Evolutionary conservation across 2,329 filamentous ascomycete species (phyloP).

Genomic region (Exophiala dermatitidis): DNA sequence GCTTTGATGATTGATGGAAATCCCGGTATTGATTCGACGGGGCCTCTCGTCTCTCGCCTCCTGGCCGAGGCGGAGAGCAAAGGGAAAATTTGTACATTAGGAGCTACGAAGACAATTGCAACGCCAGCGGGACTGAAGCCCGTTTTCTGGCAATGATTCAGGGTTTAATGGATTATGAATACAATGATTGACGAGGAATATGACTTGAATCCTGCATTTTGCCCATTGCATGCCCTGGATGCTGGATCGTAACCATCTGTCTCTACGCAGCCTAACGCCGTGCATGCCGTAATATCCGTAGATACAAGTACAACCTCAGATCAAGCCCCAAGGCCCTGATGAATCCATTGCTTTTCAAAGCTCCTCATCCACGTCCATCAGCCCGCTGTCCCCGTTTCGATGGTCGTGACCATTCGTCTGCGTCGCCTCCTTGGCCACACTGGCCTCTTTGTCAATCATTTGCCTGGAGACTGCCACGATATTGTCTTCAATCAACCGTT

Average conservation of each 20-base stretch:
- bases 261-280: slow-evolving; percentile 11
- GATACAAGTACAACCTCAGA: slow-evolving; percentile 17
- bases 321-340: neutral
- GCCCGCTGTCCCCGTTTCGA: slow-evolving; percentile 44
- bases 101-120: slow-evolving; percentile 21
- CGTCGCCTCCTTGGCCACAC: slow-evolving; percentile 66
- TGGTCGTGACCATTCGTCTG: slow-evolving; percentile 38
- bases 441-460: slow-evolving; percentile 99
- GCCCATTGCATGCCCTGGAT: neutral
- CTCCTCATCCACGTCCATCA: slow-evolving; percentile 65
- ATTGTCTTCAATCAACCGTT: slow-evolving; percentile 97
- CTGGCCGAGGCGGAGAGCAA: slow-evolving; percentile 30
- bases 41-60: slow-evolving; percentile 47
- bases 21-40: slow-evolving; percentile 45
- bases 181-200: no score
- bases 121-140: slow-evolving; percentile 31
- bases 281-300: slow-evolving; percentile 11
- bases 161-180: neutral
- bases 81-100: slow-evolving; percentile 35
- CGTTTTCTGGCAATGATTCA: slow-evolving; percentile 27
- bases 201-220: neutral
- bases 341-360: slow-evolving; percentile 30
- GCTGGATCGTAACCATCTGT: slow-evolving; percentile 1
- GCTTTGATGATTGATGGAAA: slow-evolving; percentile 52
- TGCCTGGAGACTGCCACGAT: slow-evolving; percentile 96